Base-by-base conservation (phyloP, 495 filamentous ascomycete genomes). In the Platismatia glauca region DNA sequence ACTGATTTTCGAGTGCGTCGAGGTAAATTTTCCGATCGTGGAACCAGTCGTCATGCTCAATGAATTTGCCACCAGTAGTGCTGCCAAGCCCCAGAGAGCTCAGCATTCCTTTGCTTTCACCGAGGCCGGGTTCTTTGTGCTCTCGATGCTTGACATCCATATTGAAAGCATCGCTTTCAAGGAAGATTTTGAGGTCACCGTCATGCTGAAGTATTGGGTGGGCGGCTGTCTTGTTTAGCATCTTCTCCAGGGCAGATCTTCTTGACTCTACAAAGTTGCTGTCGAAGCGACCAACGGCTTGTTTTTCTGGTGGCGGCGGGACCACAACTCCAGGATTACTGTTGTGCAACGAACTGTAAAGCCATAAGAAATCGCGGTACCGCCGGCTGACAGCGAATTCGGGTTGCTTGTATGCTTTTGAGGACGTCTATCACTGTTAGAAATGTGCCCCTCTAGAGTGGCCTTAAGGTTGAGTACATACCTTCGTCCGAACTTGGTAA, bases 41-140 rank as follows among this genome's bases (percentile, higher is more conserved):
- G 79, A 97, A 97, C 93, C 92, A 98, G 74, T 98, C 94, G 75
- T 98, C 94, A 68, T 96, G 95, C 71, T 98, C 94, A 48, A 97
- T 87, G 75, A 97, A 98, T 73, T 98, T 98, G 57, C 77, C 78
- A 56, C 76, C 78, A 37, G 86, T 82, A 62, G 79, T 77, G 29
- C 81, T 75, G 33, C 91, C 90, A 46, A 96, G 84, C 24, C 90
- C 89, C 60, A 97, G 81, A 18, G 86, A 86, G 68, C 92, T 88
- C 61, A 97, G 81, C 80, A 97, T 86, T 59, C 94, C 90, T 78
- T 97, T 97, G 76, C 84, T 94, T 74, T 96, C 94, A 53, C 85
- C 86, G 5, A 95, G 79, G 64, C 84, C 85, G 3, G 89, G 91
- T 65, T 96, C 89, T 70, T 89, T 86, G 52, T 94, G 87, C 73